Base-by-base conservation (phyloP, 2,329 filamentous ascomycete genomes). In the Nannizzia gypsea region DNA sequence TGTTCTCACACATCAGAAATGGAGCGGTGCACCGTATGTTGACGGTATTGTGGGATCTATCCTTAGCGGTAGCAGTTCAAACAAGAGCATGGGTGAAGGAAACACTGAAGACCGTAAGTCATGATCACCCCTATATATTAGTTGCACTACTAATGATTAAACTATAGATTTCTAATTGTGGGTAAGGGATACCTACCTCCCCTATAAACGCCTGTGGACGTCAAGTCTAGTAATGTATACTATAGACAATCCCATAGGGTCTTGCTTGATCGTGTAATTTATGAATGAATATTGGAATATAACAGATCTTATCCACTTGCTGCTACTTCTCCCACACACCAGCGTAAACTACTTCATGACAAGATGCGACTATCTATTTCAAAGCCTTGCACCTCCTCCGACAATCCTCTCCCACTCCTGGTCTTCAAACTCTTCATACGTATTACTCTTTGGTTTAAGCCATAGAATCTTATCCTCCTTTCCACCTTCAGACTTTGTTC, bases 1-100 rank as follows among this genome's bases (percentile, higher is more conserved):
- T 67, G 91, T 96, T n/a, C 77, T 96, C 64, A 96, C 90, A 42
- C 91, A 96, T 72, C 91, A 96, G 78, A 95, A 93, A 63, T 82
- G 80, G 80, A 86, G 83, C 65, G 85, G 85, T 31, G 84, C 85
- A 0, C 75, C 76, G 1, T 87, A 96, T 71, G 87, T 96, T 66
- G 91, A 96, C 72, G 90, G 91, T 2, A 92, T 96, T 54, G 72
- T 96, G 34, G 90, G 90, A 0, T 85, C 88, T 3, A 95, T 96
- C 57, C 90, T 95, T 75, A 95, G 89, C 67, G 92, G 91, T 22
- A 95, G 88, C 75, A 90, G 86, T 60, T 86, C 88, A 59, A 95
- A 83, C 72, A 91, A 85, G 82, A 93, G 89, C 72, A 96, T 96
- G 92, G 92, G 92, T 0, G 88, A 92, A 54, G 92, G 92, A 0